Conservation (phyloP, 352 stramenopile genomes). For the Discostella stelligera region DNA sequence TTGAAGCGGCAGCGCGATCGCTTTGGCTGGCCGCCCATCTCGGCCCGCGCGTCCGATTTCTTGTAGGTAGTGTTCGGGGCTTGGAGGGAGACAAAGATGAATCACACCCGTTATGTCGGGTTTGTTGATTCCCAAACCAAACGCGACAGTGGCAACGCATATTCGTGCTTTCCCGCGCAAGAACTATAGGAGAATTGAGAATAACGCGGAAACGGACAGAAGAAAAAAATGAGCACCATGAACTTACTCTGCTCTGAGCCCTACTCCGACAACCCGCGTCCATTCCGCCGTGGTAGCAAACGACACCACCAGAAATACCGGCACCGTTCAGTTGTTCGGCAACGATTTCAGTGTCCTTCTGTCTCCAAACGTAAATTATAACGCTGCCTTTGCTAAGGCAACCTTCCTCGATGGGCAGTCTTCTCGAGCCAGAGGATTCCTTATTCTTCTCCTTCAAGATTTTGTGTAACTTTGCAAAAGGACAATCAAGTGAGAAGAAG, state of each 20-base stretch:
- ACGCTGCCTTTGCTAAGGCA: conserved; percentile 74
- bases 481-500: conserved; percentile 3
- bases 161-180: conserved; percentile 86
- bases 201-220: conserved; percentile 5
- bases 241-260: conserved; percentile 72
- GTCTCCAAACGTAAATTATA: conserved; percentile 87
- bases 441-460: conserved; percentile 43
- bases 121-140: conserved; percentile 97
- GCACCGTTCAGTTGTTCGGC: conserved; percentile 75
- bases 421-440: conserved; percentile 18
- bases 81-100: conserved; percentile 92
- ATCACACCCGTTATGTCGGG: conserved; percentile 92
- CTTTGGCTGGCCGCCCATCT: conserved; percentile 83
- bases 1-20: conserved; percentile 67
- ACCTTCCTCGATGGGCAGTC: conserved; percentile 45
- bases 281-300: conserved; percentile 87
- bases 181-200: conserved; percentile 77
- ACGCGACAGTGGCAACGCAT: conserved; percentile 92
- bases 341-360: conserved; percentile 84
- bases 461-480: conserved; percentile 50
- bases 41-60: conserved; percentile 93
- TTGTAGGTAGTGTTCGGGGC: conserved; percentile 93
- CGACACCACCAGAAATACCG: conserved; percentile 67
- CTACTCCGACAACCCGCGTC: conserved; percentile 63
- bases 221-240: not conserved